These are phyloP conservation scores for Pythium dissimile DNA, from an alignment of 352 stramenopile species.

Conservation along the genomic window DNA sequence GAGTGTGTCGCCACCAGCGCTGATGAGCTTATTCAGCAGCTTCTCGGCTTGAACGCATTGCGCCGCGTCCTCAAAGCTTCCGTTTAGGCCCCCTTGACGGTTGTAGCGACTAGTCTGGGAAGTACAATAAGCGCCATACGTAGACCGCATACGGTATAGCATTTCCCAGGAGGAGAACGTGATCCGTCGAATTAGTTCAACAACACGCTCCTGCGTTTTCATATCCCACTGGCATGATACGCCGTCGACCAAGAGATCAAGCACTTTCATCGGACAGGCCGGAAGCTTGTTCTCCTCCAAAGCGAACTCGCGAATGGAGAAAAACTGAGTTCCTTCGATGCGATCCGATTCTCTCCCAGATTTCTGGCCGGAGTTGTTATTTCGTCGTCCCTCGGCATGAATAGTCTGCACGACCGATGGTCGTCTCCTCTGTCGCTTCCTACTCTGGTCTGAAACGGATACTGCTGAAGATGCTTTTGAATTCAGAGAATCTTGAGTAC, in stretches of 20 bases:
- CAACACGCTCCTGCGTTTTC: conserved; percentile 50
- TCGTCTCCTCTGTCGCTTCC: conserved; percentile 2
- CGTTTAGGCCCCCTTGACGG: conserved; percentile 50
- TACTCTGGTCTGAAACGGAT: too few relatives aligned
- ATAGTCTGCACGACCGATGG: background rate
- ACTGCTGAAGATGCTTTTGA: too few relatives aligned
- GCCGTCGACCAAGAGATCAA: conserved; percentile 66
- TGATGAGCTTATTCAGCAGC: conserved; percentile 47
- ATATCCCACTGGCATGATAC: conserved; percentile 50
- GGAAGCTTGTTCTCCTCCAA: conserved; percentile 63
- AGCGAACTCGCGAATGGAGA: conserved; percentile 50
- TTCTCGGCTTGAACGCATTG: conserved; percentile 39
- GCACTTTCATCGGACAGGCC: conserved; percentile 38
- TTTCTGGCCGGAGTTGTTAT: background rate
- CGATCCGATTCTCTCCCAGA: background rate
- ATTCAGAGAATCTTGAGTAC: background rate
- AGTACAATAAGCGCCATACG: conserved; percentile 55
- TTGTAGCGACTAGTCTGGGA: conserved; percentile 54
- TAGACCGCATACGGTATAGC: conserved; percentile 61
- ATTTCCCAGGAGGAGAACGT: conserved; percentile 76
- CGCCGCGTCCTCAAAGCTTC: conserved; percentile 33
- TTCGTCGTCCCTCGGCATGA: background rate
- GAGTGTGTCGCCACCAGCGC: conserved; percentile 58
- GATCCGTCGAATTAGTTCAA: conserved; percentile 59
- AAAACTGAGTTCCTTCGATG: conserved; percentile 21